Conservation (phyloP, 1,284 basidiomycete genomes). For the Cutaneotrichosporon sp. region DNA sequence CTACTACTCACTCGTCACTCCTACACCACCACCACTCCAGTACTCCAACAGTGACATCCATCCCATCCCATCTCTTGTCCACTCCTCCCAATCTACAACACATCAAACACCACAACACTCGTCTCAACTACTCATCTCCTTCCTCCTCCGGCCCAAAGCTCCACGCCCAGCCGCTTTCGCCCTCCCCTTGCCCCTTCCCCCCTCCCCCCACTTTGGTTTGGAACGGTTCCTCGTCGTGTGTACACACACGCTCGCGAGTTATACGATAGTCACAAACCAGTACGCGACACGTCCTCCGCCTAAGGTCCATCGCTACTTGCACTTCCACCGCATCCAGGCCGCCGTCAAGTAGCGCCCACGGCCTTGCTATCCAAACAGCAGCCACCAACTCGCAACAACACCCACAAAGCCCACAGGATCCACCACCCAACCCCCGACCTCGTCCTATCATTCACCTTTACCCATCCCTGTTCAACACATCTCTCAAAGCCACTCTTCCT, state of each 20-base stretch:
- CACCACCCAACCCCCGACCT: too few species aligned
- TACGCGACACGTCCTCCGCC: neutral
- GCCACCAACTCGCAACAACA: neutral
- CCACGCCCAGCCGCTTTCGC: neutral
- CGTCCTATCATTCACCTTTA: neutral
- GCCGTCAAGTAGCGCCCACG: too few species aligned
- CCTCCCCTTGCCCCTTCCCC: neutral
- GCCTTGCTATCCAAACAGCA: too few species aligned
- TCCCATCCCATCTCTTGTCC: neutral
- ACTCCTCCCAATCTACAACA: too few species aligned
- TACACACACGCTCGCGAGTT: neutral
- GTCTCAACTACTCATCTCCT: too few species aligned
- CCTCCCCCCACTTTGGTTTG: neutral
- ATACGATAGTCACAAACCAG: neutral
- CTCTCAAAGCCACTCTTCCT: neutral
- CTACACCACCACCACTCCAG: too few species aligned
- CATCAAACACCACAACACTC: too few species aligned
- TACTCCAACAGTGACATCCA: too few species aligned
- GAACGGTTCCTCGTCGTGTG: neutral
- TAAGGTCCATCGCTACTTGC: neutral
- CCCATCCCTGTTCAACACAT: constrained; percentile 1
- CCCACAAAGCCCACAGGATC: neutral
- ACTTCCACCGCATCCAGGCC: neutral
- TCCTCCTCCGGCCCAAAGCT: neutral
- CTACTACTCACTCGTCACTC: too few species aligned